Evolutionary conservation across 2,329 filamentous ascomycete genomes (phyloP).

Genomic region (Fusarium tupiense): DNA sequence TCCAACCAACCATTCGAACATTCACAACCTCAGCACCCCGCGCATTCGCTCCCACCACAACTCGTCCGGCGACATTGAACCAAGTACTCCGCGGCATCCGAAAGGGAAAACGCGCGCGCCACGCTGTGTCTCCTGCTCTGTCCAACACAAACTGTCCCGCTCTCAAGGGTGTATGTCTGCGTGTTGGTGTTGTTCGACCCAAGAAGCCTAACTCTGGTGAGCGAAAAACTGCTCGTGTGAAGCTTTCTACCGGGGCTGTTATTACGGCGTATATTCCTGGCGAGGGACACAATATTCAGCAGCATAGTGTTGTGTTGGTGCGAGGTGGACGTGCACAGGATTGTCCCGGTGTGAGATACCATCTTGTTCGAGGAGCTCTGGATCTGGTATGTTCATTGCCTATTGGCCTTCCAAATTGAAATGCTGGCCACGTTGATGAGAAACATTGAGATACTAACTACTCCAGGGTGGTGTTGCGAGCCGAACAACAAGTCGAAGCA

Average conservation of each 20-base stretch:
- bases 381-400: conserved; percentile 79
- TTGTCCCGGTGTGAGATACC: conserved; percentile 98
- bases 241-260: conserved; percentile 85
- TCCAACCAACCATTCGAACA: conserved; percentile 47
- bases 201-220: conserved; percentile 99
- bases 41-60: conserved; percentile 54
- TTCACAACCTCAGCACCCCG: conserved; percentile 44
- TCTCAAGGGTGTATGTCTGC: conserved; percentile 95
- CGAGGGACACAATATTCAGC: conserved; percentile 98
- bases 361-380: conserved; percentile 88
- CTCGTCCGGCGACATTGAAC: conserved; percentile 72
- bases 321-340: conserved; percentile 92
- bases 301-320: conserved; percentile 98
- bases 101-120: conserved; percentile 80
- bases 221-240: conserved; percentile 92
- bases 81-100: conserved; percentile 82
- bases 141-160: conserved; percentile 74
- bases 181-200: conserved; percentile 91
- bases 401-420: not conserved
- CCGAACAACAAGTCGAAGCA: conserved; percentile 85
- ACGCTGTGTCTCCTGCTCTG: conserved; percentile 88
- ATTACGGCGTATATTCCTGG: conserved; percentile 96
- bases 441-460: conserved; percentile 14
- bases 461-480: conserved; percentile 87
- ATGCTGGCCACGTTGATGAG: not conserved